These are phyloP conservation scores for Amanita pallidorosea DNA, from an alignment of 768 basidiomycete genomes.

Conservation along the genomic window DNA sequence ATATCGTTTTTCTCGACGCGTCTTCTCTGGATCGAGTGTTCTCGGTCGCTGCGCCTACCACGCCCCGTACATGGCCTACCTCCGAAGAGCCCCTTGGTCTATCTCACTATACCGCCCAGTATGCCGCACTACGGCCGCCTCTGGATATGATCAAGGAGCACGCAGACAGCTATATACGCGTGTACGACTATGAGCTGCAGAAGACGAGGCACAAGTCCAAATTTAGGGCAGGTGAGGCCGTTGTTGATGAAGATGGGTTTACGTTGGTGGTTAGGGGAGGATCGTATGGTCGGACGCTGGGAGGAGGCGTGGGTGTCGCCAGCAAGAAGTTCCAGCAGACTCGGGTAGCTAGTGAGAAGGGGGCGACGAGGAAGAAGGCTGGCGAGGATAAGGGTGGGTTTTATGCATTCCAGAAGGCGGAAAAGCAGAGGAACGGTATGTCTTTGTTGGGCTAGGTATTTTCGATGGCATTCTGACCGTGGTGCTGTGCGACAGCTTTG, in stretches of 20 bases:
- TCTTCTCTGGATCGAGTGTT: constrained; percentile 49
- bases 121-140: constrained; percentile 63
- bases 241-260: constrained; percentile 93
- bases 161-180: constrained; percentile 67
- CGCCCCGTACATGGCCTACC: constrained; percentile 53
- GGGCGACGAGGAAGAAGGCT: constrained; percentile 42
- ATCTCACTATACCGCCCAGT: constrained; percentile 55
- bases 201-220: constrained; percentile 50
- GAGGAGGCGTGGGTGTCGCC: constrained; percentile 62
- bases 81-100: constrained; percentile 47
- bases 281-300: constrained; percentile 79
- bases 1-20: constrained; percentile 60
- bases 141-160: constrained; percentile 65
- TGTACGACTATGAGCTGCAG: constrained; percentile 65
- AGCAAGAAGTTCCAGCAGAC: constrained; percentile 58
- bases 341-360: constrained; percentile 34
- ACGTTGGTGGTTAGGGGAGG: constrained; percentile 91
- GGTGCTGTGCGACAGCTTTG: constrained; percentile 32
- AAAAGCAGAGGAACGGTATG: constrained; percentile 78
- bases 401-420: constrained; percentile 86
- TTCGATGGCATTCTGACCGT: background rate
- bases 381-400: constrained; percentile 65
- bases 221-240: constrained; percentile 75
- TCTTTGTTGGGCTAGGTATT: background rate
- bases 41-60: constrained; percentile 31